Percentiles rank a stretch among this genome's conserved stretches.
Evolutionary conservation across 495 filamentous ascomycete genomes (phyloP).

Genomic region (Penicillium odoratum): DNA sequence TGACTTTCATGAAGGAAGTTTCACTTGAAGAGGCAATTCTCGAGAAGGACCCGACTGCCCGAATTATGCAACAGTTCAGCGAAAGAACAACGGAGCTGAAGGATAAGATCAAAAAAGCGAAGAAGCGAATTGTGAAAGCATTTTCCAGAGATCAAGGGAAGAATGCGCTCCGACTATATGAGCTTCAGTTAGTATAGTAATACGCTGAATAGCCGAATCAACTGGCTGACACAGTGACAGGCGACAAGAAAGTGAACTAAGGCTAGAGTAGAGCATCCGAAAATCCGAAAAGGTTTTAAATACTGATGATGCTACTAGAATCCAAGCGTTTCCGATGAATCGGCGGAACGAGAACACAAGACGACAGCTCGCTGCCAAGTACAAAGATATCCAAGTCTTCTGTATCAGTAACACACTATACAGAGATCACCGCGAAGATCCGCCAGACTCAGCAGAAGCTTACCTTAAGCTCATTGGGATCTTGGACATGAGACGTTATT

Average conservation of each 20-base stretch:
- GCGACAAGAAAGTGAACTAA: no score
- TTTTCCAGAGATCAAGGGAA: no score
- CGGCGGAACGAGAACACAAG: not conserved
- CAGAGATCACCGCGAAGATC: not conserved
- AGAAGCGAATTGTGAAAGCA: no score
- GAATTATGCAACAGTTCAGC: no score
- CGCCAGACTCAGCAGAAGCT: not conserved
- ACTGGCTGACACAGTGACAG: no score
- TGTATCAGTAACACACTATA: not conserved
- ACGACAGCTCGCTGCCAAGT: not conserved
- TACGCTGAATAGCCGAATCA: no score
- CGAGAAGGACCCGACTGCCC: not conserved
- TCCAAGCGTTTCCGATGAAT: not conserved
- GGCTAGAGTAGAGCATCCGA: no score
- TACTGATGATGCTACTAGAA: not conserved
- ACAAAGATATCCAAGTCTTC: not conserved
- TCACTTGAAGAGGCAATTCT: not conserved
- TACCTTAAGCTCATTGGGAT: not conserved
- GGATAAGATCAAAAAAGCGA: no score
- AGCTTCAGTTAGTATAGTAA: no score
- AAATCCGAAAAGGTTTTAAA: no score
- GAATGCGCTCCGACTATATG: no score
- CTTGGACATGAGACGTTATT: not conserved
- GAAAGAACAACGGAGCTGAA: no score
- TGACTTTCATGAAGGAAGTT: not conserved